phyloP scores from a whole-genome alignment of 257 asterid species.

The Avicennia marina region DNA sequence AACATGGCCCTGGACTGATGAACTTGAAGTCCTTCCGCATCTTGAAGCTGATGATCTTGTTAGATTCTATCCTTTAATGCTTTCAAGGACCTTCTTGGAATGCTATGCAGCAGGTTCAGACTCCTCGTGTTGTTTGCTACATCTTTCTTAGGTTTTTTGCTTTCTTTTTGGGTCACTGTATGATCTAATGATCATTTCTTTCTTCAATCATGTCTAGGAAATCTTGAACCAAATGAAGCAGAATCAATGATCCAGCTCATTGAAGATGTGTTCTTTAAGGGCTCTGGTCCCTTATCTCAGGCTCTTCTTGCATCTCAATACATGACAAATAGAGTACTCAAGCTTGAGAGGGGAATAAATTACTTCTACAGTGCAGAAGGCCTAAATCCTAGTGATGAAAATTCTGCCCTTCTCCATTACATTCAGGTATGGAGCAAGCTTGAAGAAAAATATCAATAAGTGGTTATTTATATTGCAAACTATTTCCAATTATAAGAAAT shows the following conservation, averaged over 20 bases:
- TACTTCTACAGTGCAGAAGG: constrained; percentile 64
- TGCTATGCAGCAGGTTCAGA: constrained; percentile 78
- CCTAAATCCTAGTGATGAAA: constrained; percentile 88
- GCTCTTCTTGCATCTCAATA: constrained; percentile 82
- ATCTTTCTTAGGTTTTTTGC: constrained; percentile 7
- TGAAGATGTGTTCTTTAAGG: constrained; percentile 73
- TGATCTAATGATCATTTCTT: constrained; percentile 14
- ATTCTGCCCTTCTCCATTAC: constrained; percentile 89
- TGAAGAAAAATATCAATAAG: not conserved
- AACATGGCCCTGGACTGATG: constrained; percentile 76
- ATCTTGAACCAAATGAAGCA: constrained; percentile 73
- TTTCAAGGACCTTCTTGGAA: constrained; percentile 84
- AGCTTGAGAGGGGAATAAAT: constrained; percentile 66
- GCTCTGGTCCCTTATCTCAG: constrained; percentile 55
- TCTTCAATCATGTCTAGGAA: constrained; percentile 44
- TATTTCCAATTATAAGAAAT: too few relatives aligned
- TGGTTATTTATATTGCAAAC: too few relatives aligned
- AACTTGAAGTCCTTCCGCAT: constrained; percentile 72
- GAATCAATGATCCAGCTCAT: constrained; percentile 61
- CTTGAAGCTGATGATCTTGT: constrained; percentile 63
- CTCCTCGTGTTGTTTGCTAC: constrained; percentile 11
- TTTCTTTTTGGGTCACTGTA: constrained; percentile 8
- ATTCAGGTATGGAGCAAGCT: constrained; percentile 59
- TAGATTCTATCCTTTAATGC: constrained; percentile 71
- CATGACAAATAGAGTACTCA: constrained; percentile 72